These are phyloP conservation scores for Metschnikowia aberdeeniae DNA, from an alignment of 805 yeast species.

Conservation along the genomic window DNA sequence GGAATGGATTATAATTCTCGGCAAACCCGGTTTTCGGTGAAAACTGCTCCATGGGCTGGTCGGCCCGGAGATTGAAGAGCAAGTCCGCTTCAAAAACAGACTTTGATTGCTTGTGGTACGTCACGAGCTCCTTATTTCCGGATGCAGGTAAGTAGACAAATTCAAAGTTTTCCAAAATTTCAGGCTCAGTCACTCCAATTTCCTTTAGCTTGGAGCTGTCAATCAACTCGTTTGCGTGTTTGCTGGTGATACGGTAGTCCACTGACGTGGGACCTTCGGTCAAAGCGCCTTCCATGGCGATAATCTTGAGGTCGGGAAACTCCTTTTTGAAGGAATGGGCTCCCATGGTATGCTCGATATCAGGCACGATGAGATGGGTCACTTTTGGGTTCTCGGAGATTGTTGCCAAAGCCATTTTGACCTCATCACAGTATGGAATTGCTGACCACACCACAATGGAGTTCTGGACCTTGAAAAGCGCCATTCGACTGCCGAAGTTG, in stretches of 20 bases:
- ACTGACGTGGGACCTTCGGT: conserved; percentile 30
- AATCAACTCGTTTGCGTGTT: conserved; percentile 33
- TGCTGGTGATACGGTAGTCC: conserved; percentile 37
- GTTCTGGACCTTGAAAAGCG: conserved; percentile 29
- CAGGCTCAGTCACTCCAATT: conserved; percentile 34
- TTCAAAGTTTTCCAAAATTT: conserved; percentile 42
- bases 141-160: conserved; percentile 56
- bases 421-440: conserved; percentile 49
- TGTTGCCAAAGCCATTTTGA: conserved; percentile 35
- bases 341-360: conserved; percentile 62
- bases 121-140: conserved; percentile 54
- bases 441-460: conserved; percentile 48
- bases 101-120: conserved; percentile 45
- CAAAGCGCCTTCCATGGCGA: conserved; percentile 47
- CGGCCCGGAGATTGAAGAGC: conserved; percentile 51
- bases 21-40: conserved; percentile 44
- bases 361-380: conserved; percentile 56
- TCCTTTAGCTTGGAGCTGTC: conserved; percentile 21
- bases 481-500: conserved; percentile 43
- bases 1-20: conserved; percentile 37
- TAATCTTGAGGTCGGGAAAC: conserved; percentile 48
- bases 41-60: conserved; percentile 38
- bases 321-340: conserved; percentile 47
- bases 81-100: conserved; percentile 58
- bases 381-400: conserved; percentile 34